These are phyloP conservation scores for Odonthalia washingtoniensis DNA, from an alignment of 31 red algal species.

Conservation along the genomic window DNA sequence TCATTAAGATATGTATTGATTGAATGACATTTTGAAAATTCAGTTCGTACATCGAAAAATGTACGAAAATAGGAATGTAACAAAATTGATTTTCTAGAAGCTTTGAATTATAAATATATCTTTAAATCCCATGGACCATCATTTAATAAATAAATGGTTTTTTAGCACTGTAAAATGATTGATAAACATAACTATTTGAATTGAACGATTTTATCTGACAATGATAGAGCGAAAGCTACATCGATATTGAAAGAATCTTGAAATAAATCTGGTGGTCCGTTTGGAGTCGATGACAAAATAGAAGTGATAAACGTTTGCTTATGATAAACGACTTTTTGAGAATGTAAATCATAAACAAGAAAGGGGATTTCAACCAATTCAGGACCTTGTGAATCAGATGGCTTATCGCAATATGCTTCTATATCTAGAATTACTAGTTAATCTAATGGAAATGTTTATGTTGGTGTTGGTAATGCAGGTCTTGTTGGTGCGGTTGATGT, in stretches of 20 bases:
- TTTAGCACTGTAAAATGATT: constrained; percentile 44
- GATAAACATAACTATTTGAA: constrained; percentile 79
- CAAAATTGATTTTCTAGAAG: constrained; percentile 62
- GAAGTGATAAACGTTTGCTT: constrained; percentile 69
- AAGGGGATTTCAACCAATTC: constrained; percentile 79
- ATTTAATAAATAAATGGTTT: constrained; percentile 68
- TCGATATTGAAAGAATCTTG: constrained; percentile 44
- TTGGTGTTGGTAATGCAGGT: too few species aligned
- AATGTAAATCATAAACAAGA: constrained; percentile 64
- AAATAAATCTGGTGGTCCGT: constrained; percentile 62
- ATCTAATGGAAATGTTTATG: constrained; percentile 43
- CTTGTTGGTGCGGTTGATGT: too few species aligned
- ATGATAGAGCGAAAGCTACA: constrained; percentile 63
- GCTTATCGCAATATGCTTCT: constrained; percentile 64
- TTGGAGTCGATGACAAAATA: constrained; percentile 48
- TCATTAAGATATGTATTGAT: constrained; percentile 64
- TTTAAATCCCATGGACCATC: constrained; percentile 80
- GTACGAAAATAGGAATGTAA: constrained; percentile 65
- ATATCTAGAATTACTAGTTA: constrained; percentile 81
- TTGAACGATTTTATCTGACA: constrained; percentile 60
- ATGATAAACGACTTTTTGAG: constrained; percentile 48
- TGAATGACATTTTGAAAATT: constrained; percentile 73
- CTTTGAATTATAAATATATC: constrained; percentile 68
- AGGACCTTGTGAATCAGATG: constrained; percentile 42
- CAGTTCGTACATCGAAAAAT: constrained; percentile 79